These are phyloP conservation scores for Dovyalis caffra DNA, from an alignment of 345 rosid species.

Conservation along the genomic window DNA sequence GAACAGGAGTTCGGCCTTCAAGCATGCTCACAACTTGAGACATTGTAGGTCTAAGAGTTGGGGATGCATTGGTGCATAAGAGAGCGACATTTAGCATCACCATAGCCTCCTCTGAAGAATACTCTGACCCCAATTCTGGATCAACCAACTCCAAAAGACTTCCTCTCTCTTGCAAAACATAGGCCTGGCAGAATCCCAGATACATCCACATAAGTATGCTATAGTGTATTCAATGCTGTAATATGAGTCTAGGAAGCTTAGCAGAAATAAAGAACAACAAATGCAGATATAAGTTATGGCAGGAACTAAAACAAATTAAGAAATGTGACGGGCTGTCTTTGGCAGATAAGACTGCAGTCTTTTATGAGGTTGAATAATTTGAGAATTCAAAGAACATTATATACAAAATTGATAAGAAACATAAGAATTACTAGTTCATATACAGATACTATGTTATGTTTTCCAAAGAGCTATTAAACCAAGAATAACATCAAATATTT, in stretches of 20 bases:
- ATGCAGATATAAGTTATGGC: not conserved
- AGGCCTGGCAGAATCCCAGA: constrained; percentile 40
- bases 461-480: not conserved
- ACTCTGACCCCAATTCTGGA: constrained; percentile 50
- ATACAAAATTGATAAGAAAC: not conserved
- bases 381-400: not conserved
- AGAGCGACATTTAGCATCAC: constrained; percentile 76
- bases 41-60: constrained; percentile 84
- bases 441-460: not conserved
- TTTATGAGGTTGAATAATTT: not conserved
- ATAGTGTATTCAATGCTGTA: not conserved
- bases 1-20: constrained; percentile 65
- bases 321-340: not conserved
- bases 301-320: no score
- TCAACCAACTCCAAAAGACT: constrained; percentile 60
- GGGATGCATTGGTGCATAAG: constrained; percentile 75
- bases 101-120: constrained; percentile 67
- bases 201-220: not conserved
- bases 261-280: not conserved
- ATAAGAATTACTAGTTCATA: not conserved
- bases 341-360: not conserved
- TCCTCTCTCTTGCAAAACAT: constrained; percentile 74
- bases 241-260: not conserved
- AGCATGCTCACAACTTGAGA: constrained; percentile 87
- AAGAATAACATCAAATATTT: no score